phyloP scores from a whole-genome alignment of 768 basidiomycete genomes.

The Lentinula raphanica region DNA sequence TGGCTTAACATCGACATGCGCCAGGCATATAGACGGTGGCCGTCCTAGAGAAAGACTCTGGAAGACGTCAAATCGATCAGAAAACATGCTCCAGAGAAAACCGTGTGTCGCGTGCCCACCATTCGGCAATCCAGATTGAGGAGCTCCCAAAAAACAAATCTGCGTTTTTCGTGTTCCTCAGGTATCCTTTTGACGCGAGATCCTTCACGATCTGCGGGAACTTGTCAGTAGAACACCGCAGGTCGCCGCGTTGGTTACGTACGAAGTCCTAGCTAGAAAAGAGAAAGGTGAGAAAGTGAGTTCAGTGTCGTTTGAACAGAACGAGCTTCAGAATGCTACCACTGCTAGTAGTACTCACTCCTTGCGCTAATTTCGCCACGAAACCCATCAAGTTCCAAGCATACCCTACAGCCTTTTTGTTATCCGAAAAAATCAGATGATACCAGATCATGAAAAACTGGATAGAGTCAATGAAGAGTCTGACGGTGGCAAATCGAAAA shows the following conservation, averaged over 20 bases:
- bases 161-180: constrained; percentile 66
- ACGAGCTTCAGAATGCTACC: constrained; percentile 3
- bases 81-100: not conserved
- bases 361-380: constrained; percentile 66
- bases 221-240: constrained; percentile 4
- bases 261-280: constrained; percentile 64
- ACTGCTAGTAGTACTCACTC: no score
- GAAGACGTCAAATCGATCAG: not conserved
- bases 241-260: constrained; percentile 23
- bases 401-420: constrained; percentile 66
- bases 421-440: constrained; percentile 67
- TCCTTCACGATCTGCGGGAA: constrained; percentile 56
- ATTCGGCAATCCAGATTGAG: constrained; percentile 69
- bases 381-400: constrained; percentile 78
- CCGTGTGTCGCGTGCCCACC: constrained; percentile 25
- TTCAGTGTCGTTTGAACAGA: not conserved
- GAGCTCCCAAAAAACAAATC: constrained; percentile 71
- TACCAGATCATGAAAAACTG: constrained; percentile 75
- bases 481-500: constrained; percentile 1
- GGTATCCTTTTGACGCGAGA: constrained; percentile 61
- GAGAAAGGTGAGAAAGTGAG: constrained; percentile 8
- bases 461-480: constrained; percentile 48
- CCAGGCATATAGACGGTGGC: constrained; percentile 61
- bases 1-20: constrained; percentile 59
- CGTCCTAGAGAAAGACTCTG: constrained; percentile 69